Evolutionary conservation across 768 basidiomycete species (phyloP), one percentile per base, ranked within the genome.

Genomic region (Strobilomyces dryophilus): DNA sequence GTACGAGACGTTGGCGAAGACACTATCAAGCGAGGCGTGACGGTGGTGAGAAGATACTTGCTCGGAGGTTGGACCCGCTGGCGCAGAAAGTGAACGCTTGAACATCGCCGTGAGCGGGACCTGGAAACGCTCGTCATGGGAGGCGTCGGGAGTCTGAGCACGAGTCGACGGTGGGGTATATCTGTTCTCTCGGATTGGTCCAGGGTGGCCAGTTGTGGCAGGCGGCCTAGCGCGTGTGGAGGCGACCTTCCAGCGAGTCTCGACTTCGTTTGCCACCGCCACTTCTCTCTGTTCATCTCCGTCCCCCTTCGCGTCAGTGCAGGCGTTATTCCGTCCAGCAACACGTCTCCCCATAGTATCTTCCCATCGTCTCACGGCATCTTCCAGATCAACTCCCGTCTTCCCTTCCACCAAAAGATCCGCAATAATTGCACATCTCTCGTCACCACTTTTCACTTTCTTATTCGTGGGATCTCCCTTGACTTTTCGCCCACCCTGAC

Each of bases 391-490:
- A 17, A 73, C 61, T 7, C 87, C 87, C 47, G 72, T 82, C 69
- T 85, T 84, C 4, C 88, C 87, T 58, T 82, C 80, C 1, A 79
- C 80, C 26, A 89, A 70, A 42, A 88, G 70, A 51, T 80, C 78
- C 4, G 83, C 84, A 51, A 89, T 88, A 66, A 87, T 81, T 24
- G 76, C 75, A 59, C 82, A 81, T 47, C 87, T 72, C 60, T 76
- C 82, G 55, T 82, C 84, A n/a, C 67, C 58, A 44, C 59, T 62
- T 45, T 69, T 71, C 47, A 47, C 42, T 59, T 61, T 61, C 65
- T 67, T 66, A 46, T 55, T 55, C 54, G 59, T 61, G 43, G 67
- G 58, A 49, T 66, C 68, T 52, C 69, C 58, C 43, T 71, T 63
- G 59, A 58, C 39, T 61, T 71, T 65, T 43, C 62, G 54, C 11